phyloP scores from a whole-genome alignment of 2,329 filamentous ascomycete genomes.

The Claviceps cyperi region DNA sequence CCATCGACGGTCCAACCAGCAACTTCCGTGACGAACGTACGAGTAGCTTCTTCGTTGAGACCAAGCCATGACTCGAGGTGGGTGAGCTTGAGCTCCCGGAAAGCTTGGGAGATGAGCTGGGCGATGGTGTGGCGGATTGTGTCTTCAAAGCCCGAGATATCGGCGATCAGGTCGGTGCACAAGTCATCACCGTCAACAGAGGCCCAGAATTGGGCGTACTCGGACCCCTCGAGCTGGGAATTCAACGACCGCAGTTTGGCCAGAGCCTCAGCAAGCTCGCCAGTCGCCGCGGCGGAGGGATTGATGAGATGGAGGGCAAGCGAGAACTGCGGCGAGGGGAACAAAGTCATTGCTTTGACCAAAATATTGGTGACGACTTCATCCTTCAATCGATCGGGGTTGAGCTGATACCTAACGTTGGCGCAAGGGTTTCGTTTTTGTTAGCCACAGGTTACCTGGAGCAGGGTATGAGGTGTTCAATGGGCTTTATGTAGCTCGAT shows the following conservation, averaged over 20 bases:
- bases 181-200: conserved; percentile 87
- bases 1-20: conserved; percentile 73
- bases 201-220: conserved; percentile 87
- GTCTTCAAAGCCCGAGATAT: conserved; percentile 91
- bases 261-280: conserved; percentile 78
- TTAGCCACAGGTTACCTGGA: conserved; percentile 1
- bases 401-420: conserved; percentile 84
- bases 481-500: not conserved
- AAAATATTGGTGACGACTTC: conserved; percentile 98
- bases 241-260: conserved; percentile 75
- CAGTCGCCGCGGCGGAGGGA: conserved; percentile 50
- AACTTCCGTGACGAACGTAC: conserved; percentile 70
- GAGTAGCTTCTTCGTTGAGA: conserved; percentile 49
- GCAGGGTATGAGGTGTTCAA: not conserved
- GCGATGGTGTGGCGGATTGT: conserved; percentile 82
- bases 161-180: conserved; percentile 88
- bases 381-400: conserved; percentile 92
- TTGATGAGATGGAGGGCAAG: conserved; percentile 89
- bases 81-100: conserved; percentile 54
- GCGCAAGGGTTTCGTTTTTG: not conserved
- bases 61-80: conserved; percentile 66
- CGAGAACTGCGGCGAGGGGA: conserved; percentile 89
- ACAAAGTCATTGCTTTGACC: conserved; percentile 93
- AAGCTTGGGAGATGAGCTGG: conserved; percentile 67
- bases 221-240: conserved; percentile 74